These are phyloP conservation scores for Aciculosporium take DNA, from an alignment of 2,329 filamentous ascomycete species.

Conservation along the genomic window DNA sequence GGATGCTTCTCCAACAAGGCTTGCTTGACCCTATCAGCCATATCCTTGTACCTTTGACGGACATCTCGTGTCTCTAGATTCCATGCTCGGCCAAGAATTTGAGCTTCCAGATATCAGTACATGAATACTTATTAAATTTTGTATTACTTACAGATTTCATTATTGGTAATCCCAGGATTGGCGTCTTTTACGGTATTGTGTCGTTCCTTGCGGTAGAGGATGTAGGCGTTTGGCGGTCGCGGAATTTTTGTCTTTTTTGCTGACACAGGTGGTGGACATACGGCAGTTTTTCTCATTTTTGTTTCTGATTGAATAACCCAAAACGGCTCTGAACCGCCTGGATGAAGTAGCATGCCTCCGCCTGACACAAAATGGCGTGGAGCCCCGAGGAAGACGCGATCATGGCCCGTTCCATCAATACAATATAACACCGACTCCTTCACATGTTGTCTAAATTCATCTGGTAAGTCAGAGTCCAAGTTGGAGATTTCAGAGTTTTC, in stretches of 20 bases:
- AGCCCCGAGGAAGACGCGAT: slow-evolving; percentile 15
- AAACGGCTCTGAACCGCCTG: slow-evolving; percentile 10
- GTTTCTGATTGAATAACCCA: slow-evolving; percentile 10
- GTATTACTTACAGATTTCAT: slow-evolving; percentile 26
- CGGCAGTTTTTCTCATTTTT: slow-evolving; percentile 6
- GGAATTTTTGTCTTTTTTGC: slow-evolving; percentile 15
- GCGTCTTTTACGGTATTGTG: slow-evolving; percentile 20
- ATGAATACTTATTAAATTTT: background rate
- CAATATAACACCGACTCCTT: slow-evolving; percentile 13
- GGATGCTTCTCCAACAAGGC: slow-evolving; percentile 18
- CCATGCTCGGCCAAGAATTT: slow-evolving; percentile 24
- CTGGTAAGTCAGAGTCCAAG: background rate
- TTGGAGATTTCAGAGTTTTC: background rate
- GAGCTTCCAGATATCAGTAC: slow-evolving; percentile 16
- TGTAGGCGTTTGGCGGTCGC: slow-evolving; percentile 28
- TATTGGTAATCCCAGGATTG: slow-evolving; percentile 24
- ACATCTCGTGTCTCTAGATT: slow-evolving; percentile 18
- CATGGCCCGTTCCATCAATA: slow-evolving; percentile 13
- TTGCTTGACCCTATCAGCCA: slow-evolving; percentile 18
- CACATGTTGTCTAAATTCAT: slow-evolving; percentile 6
- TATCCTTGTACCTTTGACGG: slow-evolving; percentile 17
- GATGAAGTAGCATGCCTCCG: slow-evolving; percentile 10
- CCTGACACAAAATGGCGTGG: slow-evolving; percentile 13
- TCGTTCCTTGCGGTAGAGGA: slow-evolving; percentile 26
- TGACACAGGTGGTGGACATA: slow-evolving; percentile 5